Conservation (phyloP, 768 basidiomycete species). For the Termitomyces sp. region DNA sequence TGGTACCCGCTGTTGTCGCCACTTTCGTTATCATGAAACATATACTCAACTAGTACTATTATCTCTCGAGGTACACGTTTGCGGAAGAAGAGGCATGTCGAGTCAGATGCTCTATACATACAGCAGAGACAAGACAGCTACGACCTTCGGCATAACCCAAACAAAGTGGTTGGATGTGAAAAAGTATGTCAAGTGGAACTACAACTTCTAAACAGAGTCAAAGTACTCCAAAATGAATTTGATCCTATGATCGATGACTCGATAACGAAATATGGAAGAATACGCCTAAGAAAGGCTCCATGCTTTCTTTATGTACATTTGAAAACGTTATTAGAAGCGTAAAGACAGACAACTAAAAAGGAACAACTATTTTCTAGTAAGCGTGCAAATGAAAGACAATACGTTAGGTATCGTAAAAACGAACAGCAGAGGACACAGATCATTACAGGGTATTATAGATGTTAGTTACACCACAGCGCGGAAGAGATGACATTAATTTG, state of each 20-base stretch:
- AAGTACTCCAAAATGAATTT: background rate
- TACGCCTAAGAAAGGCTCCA: background rate
- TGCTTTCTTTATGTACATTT: background rate
- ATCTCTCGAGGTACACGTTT: too few species aligned
- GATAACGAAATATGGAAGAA: background rate
- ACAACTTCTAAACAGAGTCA: background rate
- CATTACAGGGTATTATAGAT: slow-evolving; percentile 4
- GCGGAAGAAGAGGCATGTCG: background rate
- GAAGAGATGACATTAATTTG: slow-evolving; percentile 22
- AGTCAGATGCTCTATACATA: background rate
- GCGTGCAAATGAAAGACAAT: background rate
- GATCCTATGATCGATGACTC: background rate
- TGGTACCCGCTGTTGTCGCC: background rate
- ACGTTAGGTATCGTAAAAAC: background rate
- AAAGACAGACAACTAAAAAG: background rate
- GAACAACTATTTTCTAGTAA: background rate
- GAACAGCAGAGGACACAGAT: background rate
- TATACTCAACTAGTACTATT: background rate
- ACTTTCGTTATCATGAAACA: background rate
- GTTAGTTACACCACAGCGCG: background rate
- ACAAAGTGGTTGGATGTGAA: background rate
- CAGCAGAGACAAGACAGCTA: background rate
- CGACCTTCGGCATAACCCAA: background rate
- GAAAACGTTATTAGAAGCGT: background rate
- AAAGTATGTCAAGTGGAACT: background rate